phyloP scores from a whole-genome alignment of 441 rosid genomes.

The Bruguiera hainesii region DNA sequence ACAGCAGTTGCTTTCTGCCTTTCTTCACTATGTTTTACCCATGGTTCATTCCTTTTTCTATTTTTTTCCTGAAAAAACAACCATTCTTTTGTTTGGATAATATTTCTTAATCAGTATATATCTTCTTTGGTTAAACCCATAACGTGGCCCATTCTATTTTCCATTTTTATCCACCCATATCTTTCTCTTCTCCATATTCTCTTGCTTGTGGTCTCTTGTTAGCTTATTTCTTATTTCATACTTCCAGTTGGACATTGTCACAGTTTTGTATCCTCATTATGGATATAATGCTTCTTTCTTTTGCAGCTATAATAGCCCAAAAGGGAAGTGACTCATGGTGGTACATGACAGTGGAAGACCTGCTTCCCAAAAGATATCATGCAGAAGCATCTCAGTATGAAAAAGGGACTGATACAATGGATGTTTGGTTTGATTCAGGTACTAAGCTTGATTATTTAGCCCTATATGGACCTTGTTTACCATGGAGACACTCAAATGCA shows the following conservation, averaged over 20 bases:
- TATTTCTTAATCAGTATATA: constrained; percentile 1
- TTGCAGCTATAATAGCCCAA: constrained; percentile 69
- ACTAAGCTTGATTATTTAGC: not conserved
- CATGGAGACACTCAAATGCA: not conserved
- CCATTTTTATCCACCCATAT: not conserved
- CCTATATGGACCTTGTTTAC: not conserved
- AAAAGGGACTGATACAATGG: constrained; percentile 98
- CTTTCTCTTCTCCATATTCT: not conserved
- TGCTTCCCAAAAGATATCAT: constrained; percentile 78
- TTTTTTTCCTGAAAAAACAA: not conserved
- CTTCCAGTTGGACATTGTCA: not conserved
- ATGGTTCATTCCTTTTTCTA: constrained; percentile 5
- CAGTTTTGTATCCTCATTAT: constrained; percentile 1
- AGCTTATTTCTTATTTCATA: not conserved
- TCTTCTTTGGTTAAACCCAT: not conserved
- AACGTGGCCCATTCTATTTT: constrained; percentile 4
- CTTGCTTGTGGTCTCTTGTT: not conserved
- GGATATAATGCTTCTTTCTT: constrained; percentile 18
- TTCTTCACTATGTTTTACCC: not conserved
- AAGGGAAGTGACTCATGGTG: constrained; percentile 99
- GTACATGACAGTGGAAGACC: constrained; percentile 87
- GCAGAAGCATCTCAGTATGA: constrained; percentile 76
- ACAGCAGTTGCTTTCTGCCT: constrained; percentile 7
- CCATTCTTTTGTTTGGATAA: constrained; percentile 1
- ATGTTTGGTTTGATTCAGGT: constrained; percentile 99